Evolutionary conservation across 495 filamentous ascomycete genomes (phyloP), one percentile per base, ranked within the genome.

Genomic region (Lasiosphaeria ovina): DNA sequence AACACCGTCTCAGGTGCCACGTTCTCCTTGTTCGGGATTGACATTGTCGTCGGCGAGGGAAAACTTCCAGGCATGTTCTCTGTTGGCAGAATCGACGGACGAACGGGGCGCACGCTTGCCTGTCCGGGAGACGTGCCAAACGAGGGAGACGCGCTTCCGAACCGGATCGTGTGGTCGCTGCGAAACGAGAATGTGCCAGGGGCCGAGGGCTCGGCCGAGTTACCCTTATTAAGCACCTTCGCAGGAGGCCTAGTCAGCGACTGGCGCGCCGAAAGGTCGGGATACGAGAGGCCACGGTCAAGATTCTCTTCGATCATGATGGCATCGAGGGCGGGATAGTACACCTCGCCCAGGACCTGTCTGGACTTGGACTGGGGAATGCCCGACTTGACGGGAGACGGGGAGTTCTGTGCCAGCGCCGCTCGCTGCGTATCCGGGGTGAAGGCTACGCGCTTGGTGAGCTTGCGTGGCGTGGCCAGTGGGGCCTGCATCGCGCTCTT

Each of bases 101-200:
- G 79, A 32, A 88, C 80, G 8, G 78, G 76, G 51, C 85, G 84
- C 48, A 88, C 67, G 56, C 83, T 85, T 6, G 80, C 67, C 56
- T 84, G 81, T 7, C 78, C 81, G 7, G 77, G 75, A n/a, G 77
- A 78, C 6, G 67, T 69, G 36, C 80, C 79, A 55, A 82, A 81
- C 9, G 75, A 76, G 40, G 75, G 72, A 32, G 79, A 75, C 6
- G 65, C 49, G 51, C 62, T 60, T 45, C 73, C 74, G 55, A 87
- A 84, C 40, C 71, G 71, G 70, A 86, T 83, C 2, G 79, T 83
- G 63, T 81, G 77, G 51, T 85, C 82, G 60, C 75, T 79, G 31
- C 82, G 78, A 77, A 87, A 87, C 0, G 83, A 84, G 60, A 87
- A 87, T 16, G 77, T 80, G 51, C 80, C 76, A 8, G 85, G 80